Evolutionary conservation across 768 basidiomycete species (phyloP), one percentile per base, ranked within the genome.

Genomic region (Coprinopsis cinerea): DNA sequence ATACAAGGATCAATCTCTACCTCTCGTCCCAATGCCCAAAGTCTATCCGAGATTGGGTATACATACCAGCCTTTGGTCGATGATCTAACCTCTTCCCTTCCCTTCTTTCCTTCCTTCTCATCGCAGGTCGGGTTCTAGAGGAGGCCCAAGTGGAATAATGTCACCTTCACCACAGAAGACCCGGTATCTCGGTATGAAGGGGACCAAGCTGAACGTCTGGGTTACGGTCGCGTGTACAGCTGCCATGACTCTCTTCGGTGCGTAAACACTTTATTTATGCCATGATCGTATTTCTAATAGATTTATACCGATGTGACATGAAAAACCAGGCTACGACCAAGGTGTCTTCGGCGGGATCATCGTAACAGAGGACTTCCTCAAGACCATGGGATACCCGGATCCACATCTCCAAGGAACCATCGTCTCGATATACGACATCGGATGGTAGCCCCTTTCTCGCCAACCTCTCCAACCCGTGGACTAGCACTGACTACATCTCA

Each of bases 341-440:
- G 76, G 74, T n/a, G 74, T 77, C 17, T 77, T 75, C 53, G 76
- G 76, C 20, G 74, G 74, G 0, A 75, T 75, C 48, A 76, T 77
- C 46, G 71, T 77, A 44, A 76, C 76, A 4, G 64, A 65, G 22
- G 61, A 69, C 53, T 76, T 77, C 55, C 56, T 76, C 49, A 54
- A 73, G 11, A 71, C 67, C 7, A 75, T 76, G 74, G 74, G 74
- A 2, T 69, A 75, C 58, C 75, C 74, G 10, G 59, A 68, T 50
- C 63, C 73, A 1, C 63, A 63, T 43, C 59, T 77, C 23, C 74
- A 76, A 49, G 75, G 74, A 4, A 71, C 74, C 2, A 76, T 77
- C 47, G 74, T 77, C 13, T 74, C 74, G 10, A 46, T 77, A n/a
- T 75, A 77, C 47, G 74, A 77, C 53, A 75, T 77, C 49, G 74